Evolutionary conservation across 2,329 filamentous ascomycete species (phyloP), one percentile per base, ranked within the genome.

Genomic region (Fusarium chaquense): DNA sequence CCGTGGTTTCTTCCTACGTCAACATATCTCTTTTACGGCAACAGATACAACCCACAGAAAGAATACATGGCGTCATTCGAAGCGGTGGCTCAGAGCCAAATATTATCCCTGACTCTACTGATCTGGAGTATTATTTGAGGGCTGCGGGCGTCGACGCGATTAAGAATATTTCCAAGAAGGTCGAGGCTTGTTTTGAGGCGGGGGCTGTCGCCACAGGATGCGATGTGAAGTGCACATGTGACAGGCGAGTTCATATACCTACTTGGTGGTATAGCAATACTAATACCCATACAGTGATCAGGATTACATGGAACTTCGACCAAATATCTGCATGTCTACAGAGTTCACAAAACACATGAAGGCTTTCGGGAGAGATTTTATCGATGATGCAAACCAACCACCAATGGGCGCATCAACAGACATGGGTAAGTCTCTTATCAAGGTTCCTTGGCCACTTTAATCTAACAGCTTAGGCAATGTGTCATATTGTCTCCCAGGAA

Each of bases 81-180:
- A 76, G 86, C 55, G 86, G 85, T 3, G 86, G 87, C 0, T 80
- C 81, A 10, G 82, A 83, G 18, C 81, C 86, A 0, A 89, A 89
- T 69, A 81, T 89, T 16, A 89, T 89, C 58, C 86, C 88, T 28
- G 84, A 83, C 1, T 80, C 78, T 24, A 81, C 85, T 0, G 80
- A 81, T 24, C 78, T 82, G 1, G 68, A 74, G 10, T 78, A 76
- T 13, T 75, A 78, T 24, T 50, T 78, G 1, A 69, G 77, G 7
- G 68, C 77, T 2, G 30, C 56, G n/a, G 71, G 61, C 0, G 50
- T 68, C 3, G 80, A 80, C 45, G 74, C 86, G 20, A 72, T 78
- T 30, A 70, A 72, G 18, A 83, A 83, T 52, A 20, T 73, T 1
- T 64, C 61, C 2, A 35, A 43, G 1, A 73, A 55, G 30, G 83